Evolutionary conservation across 2,329 filamentous ascomycete genomes (phyloP).

Genomic region (Calonectria pauciramosa): DNA sequence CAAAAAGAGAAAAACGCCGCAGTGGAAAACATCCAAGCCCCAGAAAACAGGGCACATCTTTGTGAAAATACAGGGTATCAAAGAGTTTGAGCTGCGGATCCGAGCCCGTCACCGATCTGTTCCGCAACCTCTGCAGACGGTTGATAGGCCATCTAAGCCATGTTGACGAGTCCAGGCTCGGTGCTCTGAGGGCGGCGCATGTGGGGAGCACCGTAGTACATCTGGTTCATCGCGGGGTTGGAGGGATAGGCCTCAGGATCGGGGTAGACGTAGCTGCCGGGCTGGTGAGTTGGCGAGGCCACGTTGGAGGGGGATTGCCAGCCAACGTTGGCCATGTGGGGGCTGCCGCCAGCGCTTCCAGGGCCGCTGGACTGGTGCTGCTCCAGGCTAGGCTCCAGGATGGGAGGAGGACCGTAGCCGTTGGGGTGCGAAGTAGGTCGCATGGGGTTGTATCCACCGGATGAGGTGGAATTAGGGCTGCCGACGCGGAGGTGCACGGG

Average conservation of each 20-base stretch:
- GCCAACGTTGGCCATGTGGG: slow-evolving; percentile 84
- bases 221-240: slow-evolving; percentile 71
- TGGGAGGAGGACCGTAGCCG: slow-evolving; percentile 85
- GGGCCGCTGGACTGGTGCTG: slow-evolving; percentile 74
- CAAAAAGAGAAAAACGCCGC: slow-evolving; percentile 34
- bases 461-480: slow-evolving; percentile 78
- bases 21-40: slow-evolving; percentile 31
- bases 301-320: slow-evolving; percentile 90
- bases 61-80: slow-evolving; percentile 43
- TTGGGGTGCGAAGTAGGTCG: slow-evolving; percentile 89
- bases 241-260: slow-evolving; percentile 83
- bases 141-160: slow-evolving; percentile 50
- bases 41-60: slow-evolving; percentile 27
- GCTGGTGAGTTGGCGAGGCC: slow-evolving; percentile 77
- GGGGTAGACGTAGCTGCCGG: slow-evolving; percentile 80
- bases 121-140: slow-evolving; percentile 28
- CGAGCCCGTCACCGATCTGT: slow-evolving; percentile 7
- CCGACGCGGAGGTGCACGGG: slow-evolving; percentile 85
- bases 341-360: slow-evolving; percentile 83
- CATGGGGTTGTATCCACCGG: slow-evolving; percentile 67
- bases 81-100: slow-evolving; percentile 27
- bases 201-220: slow-evolving; percentile 80
- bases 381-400: slow-evolving; percentile 87
- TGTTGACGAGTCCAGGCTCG: slow-evolving; percentile 68
- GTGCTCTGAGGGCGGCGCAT: slow-evolving; percentile 82